These are phyloP conservation scores for Phialophora macrospora DNA, from an alignment of 2,329 filamentous ascomycete species.

Conservation along the genomic window DNA sequence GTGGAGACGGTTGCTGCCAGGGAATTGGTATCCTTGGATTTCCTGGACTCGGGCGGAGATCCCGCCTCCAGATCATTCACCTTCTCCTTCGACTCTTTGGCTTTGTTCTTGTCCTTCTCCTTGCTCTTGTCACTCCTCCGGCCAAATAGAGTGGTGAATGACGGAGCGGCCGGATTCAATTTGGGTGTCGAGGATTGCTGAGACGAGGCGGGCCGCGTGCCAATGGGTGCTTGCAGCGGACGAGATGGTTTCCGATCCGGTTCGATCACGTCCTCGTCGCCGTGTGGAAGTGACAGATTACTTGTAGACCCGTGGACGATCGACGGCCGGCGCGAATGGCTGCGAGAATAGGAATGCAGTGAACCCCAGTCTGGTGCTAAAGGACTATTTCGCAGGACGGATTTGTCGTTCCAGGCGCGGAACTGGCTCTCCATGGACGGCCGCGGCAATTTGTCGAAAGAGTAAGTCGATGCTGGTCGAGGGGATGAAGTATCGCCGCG, in stretches of 20 bases:
- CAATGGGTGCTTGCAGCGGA: slow-evolving; percentile 71
- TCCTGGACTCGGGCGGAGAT: slow-evolving; percentile 53
- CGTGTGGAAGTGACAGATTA: slow-evolving; percentile 59
- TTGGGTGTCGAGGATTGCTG: slow-evolving; percentile 60
- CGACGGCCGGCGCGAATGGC: slow-evolving; percentile 79
- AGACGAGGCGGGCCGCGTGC: slow-evolving; percentile 70
- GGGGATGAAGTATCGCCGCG: slow-evolving; percentile 51
- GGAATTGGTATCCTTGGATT: slow-evolving; percentile 52
- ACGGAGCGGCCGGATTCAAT: slow-evolving; percentile 87
- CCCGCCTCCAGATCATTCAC: slow-evolving; percentile 44
- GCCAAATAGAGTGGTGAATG: slow-evolving; percentile 77
- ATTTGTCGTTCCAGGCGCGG: slow-evolving; percentile 69
- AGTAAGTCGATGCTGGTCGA: slow-evolving; percentile 59
- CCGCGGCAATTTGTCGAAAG: slow-evolving; percentile 67
- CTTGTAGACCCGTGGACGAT: slow-evolving; percentile 76
- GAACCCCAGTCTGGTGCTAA: slow-evolving; percentile 60
- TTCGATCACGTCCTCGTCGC: slow-evolving; percentile 49
- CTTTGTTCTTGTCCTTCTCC: slow-evolving; percentile 42
- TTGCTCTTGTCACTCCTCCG: slow-evolving; percentile 54
- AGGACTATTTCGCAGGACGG: slow-evolving; percentile 59
- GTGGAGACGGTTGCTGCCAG: slow-evolving; percentile 48
- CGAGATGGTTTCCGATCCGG: slow-evolving; percentile 53
- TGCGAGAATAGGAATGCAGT: slow-evolving; percentile 70
- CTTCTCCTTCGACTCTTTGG: slow-evolving; percentile 42
- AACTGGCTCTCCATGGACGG: slow-evolving; percentile 79